A percentile compares a stretch with the other conserved stretches of the same genome.
Evolutionary conservation across 257 asterid genomes (phyloP).

Genomic region (Plantago major): DNA sequence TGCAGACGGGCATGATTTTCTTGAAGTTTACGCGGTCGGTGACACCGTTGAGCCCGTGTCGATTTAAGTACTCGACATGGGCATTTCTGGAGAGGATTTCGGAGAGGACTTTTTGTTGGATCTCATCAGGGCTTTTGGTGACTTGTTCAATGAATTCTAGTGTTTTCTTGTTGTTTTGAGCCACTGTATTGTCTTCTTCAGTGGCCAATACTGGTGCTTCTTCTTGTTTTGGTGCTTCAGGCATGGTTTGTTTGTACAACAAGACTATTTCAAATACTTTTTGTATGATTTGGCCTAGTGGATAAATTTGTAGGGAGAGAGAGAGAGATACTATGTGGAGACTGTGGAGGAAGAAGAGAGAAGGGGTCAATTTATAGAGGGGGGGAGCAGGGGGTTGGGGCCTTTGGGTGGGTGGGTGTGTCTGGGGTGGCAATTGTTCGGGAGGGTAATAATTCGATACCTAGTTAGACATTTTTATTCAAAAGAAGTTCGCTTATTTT

Average conservation of each 20-base stretch:
- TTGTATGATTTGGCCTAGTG: not conserved
- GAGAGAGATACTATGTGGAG: slow-evolving; percentile 15
- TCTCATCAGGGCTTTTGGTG: slow-evolving; percentile 41
- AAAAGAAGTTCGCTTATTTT: too few relatives aligned
- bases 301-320: not conserved
- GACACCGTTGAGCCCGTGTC: slow-evolving; percentile 44
- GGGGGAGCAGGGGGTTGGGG: too few relatives aligned
- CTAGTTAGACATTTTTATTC: too few relatives aligned
- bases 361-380: slow-evolving; percentile 35
- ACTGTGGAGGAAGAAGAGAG: not conserved
- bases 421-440: too few relatives aligned
- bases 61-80: slow-evolving; percentile 44
- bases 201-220: not conserved
- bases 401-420: not conserved
- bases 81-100: slow-evolving; percentile 57
- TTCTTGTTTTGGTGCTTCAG: slow-evolving; percentile 51
- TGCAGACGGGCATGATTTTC: slow-evolving; percentile 51
- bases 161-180: slow-evolving; percentile 35
- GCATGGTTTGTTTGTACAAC: slow-evolving; percentile 33
- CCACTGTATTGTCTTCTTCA: slow-evolving; percentile 6
- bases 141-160: slow-evolving; percentile 62
- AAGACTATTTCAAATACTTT: not conserved
- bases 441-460: too few relatives aligned
- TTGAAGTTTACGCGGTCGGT: slow-evolving; percentile 49
- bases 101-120: slow-evolving; percentile 46